phyloP scores from a whole-genome alignment of 768 basidiomycete genomes.

The Austroboletus festivus region DNA sequence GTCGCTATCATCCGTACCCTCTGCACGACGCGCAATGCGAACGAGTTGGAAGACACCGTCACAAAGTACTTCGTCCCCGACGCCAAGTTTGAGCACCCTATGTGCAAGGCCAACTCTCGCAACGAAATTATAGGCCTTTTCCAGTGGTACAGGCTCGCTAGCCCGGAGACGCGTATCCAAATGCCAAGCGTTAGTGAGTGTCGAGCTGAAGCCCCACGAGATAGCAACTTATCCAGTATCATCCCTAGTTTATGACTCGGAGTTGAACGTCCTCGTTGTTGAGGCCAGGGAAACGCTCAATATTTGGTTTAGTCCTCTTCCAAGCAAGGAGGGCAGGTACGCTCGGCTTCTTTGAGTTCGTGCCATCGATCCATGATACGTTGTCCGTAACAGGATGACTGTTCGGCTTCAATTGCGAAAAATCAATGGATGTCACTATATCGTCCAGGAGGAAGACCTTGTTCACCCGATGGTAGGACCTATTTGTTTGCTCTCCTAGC shows the following conservation, averaged over 20 bases:
- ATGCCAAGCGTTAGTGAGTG: slow-evolving; percentile 45
- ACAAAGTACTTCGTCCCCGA: slow-evolving; percentile 51
- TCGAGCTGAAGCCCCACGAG: neutral
- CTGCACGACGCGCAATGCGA: slow-evolving; percentile 46
- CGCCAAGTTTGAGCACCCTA: slow-evolving; percentile 56
- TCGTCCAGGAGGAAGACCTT: slow-evolving; percentile 57
- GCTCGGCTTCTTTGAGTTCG: slow-evolving; percentile 5
- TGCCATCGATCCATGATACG: neutral
- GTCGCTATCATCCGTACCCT: slow-evolving; percentile 41
- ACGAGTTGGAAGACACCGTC: slow-evolving; percentile 46
- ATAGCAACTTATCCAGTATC: slow-evolving; percentile 1
- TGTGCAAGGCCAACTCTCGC: slow-evolving; percentile 55
- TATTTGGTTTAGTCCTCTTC: slow-evolving; percentile 49
- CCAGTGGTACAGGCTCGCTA: slow-evolving; percentile 68
- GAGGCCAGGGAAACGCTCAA: slow-evolving; percentile 44
- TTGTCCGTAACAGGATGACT: slow-evolving; percentile 40
- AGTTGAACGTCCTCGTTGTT: slow-evolving; percentile 41
- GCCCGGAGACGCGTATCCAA: slow-evolving; percentile 43
- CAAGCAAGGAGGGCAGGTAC: slow-evolving; percentile 46
- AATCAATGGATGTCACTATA: slow-evolving; percentile 39
- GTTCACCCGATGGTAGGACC: slow-evolving; percentile 48
- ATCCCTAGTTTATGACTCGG: slow-evolving; percentile 46
- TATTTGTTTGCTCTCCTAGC: neutral
- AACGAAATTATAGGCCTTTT: slow-evolving; percentile 51
- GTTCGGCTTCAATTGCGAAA: slow-evolving; percentile 52